Conservation (phyloP, 768 basidiomycete genomes). For the Suillus hirtellus region DNA sequence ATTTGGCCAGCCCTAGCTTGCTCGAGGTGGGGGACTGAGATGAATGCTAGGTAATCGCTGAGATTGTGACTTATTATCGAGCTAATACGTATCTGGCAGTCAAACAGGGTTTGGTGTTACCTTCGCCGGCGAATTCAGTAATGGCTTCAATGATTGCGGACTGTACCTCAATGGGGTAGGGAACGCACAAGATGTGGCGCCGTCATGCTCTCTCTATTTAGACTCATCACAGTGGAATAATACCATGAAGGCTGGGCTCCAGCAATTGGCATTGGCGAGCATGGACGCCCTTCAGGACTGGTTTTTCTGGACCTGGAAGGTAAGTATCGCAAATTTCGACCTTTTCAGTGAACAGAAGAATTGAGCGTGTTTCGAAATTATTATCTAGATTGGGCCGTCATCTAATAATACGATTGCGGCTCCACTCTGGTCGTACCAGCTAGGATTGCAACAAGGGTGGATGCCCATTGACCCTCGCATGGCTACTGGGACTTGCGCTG, state of each 20-base stretch:
- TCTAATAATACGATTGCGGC: conserved; percentile 47
- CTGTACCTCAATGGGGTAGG: conserved; percentile 43
- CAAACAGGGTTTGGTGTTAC: conserved; percentile 65
- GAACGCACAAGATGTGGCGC: conserved; percentile 24
- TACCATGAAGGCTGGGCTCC: conserved; percentile 53
- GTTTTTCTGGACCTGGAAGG: conserved; percentile 85
- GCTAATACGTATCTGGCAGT: conserved; percentile 27
- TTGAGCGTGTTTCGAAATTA: not conserved
- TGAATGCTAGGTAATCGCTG: conserved; percentile 43
- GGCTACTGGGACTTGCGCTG: conserved; percentile 62
- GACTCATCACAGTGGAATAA: conserved; percentile 56
- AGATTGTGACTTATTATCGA: not conserved
- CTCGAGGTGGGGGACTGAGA: conserved; percentile 53
- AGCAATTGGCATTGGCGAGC: conserved; percentile 50
- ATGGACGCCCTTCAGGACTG: conserved; percentile 71
- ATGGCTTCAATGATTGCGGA: conserved; percentile 67
- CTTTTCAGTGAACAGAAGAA: not conserved
- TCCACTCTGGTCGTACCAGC: conserved; percentile 72
- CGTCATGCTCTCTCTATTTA: conserved; percentile 42
- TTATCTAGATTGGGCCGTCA: conserved; percentile 55
- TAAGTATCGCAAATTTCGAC: conserved; percentile 18
- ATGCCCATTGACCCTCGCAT: conserved; percentile 72
- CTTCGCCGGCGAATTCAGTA: conserved; percentile 76
- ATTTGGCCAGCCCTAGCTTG: conserved; percentile 55
- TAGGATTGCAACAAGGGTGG: conserved; percentile 74